Evolutionary conservation across 2,329 filamentous ascomycete species (phyloP).

Genomic region (Lecanicillium sp.): DNA sequence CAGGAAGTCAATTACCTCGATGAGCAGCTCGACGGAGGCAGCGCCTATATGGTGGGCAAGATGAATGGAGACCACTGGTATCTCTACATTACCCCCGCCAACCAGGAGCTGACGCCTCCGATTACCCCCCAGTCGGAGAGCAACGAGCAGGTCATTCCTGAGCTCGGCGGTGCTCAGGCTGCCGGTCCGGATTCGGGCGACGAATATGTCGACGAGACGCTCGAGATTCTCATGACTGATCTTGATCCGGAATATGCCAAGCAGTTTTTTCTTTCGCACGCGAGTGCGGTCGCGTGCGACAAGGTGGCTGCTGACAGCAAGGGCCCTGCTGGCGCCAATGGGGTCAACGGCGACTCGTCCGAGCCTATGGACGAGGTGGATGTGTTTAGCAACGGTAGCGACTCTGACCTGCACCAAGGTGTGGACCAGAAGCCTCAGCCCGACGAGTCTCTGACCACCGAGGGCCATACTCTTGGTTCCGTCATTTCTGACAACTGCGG

Average conservation of each 20-base stretch:
- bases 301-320: conserved; percentile 62
- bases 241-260: conserved; percentile 60
- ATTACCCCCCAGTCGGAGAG: conserved; percentile 57
- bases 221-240: conserved; percentile 66
- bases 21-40: conserved; percentile 82
- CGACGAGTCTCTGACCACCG: conserved; percentile 73
- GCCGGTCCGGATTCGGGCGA: conserved; percentile 30
- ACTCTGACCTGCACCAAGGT: conserved; percentile 44
- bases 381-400: conserved; percentile 65
- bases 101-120: conserved; percentile 71
- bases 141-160: conserved; percentile 37
- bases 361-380: conserved; percentile 57
- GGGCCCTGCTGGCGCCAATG: conserved; percentile 51
- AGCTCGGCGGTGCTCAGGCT: conserved; percentile 38
- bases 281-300: conserved; percentile 82
- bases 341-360: conserved; percentile 49
- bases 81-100: conserved; percentile 87
- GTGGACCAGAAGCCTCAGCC: conserved; percentile 42
- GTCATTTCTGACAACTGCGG: conserved; percentile 88
- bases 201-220: conserved; percentile 62
- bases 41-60: conserved; percentile 98
- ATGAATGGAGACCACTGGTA: conserved; percentile 99
- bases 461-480: conserved; percentile 87
- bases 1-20: conserved; percentile 92
- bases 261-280: conserved; percentile 62